Conservation (phyloP, 345 rosid species). For the Cardamine chenopodiifolia region DNA sequence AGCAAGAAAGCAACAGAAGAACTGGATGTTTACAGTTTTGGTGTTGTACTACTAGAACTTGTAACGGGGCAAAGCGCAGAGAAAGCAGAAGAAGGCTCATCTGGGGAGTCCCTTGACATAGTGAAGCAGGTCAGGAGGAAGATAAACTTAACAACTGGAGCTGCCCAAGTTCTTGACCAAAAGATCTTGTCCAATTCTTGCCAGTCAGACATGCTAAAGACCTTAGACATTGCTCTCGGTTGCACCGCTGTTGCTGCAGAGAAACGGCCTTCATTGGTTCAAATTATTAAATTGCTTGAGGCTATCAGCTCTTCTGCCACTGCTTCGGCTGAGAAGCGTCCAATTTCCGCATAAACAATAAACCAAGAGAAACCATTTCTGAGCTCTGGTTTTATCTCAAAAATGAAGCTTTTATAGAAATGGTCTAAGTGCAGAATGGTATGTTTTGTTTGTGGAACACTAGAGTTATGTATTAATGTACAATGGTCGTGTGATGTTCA, state of each 20-base stretch:
- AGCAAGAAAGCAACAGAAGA: constrained; percentile 80
- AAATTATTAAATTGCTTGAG: constrained; percentile 68
- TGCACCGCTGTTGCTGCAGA: constrained; percentile 83
- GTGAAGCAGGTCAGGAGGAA: constrained; percentile 90
- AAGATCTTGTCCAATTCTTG: constrained; percentile 50
- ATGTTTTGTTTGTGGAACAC: constrained; percentile 31
- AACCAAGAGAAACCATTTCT: constrained; percentile 31
- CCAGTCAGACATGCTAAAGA: constrained; percentile 66
- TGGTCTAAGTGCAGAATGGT: constrained; percentile 17
- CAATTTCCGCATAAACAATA: constrained; percentile 29
- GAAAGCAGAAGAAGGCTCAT: constrained; percentile 55
- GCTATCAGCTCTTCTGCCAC: constrained; percentile 39
- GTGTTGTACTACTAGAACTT: constrained; percentile 84
- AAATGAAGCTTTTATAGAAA: constrained; percentile 17
- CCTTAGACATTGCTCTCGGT: constrained; percentile 66
- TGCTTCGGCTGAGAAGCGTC: constrained; percentile 15
- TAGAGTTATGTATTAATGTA: constrained; percentile 34
- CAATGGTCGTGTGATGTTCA: constrained; percentile 11
- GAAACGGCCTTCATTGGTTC: constrained; percentile 75
- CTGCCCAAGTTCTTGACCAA: constrained; percentile 69
- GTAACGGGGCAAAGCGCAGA: constrained; percentile 79
- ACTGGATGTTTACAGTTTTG: constrained; percentile 89
- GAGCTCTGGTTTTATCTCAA: background rate
- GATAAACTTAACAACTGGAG: constrained; percentile 80
- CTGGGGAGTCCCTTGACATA: constrained; percentile 60